A percentile compares a stretch with the other conserved stretches of the same genome.
phyloP scores from a whole-genome alignment of 1,284 basidiomycete species.

The Austroboletus niveus region DNA sequence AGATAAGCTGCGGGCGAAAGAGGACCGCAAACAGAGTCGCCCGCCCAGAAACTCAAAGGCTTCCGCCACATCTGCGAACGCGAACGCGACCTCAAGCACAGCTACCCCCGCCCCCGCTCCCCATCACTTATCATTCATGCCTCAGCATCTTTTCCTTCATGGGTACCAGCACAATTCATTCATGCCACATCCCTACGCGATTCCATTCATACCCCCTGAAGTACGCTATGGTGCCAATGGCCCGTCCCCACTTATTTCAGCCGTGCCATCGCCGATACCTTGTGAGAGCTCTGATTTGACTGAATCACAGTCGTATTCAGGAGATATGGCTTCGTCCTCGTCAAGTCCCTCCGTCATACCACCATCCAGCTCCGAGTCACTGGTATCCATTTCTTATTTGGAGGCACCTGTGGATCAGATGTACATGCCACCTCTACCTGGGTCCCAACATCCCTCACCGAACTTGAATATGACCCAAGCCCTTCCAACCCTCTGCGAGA shows the following conservation, averaged over 20 bases:
- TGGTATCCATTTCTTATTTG: conserved; percentile 7
- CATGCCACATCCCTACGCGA: conserved; percentile 17
- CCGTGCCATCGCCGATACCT: conserved; percentile 36
- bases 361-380: conserved; percentile 12
- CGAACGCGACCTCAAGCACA: not conserved
- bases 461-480: conserved; percentile 9
- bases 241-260: conserved; percentile 44
- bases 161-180: conserved; percentile 1
- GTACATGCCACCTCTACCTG: conserved; percentile 3
- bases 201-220: conserved; percentile 26
- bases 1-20: conserved; percentile 51
- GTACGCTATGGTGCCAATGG: conserved; percentile 29
- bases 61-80: conserved; percentile 6
- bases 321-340: conserved; percentile 8
- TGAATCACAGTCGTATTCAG: not conserved
- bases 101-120: not conserved
- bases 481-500: conserved; percentile 4
- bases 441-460: conserved; percentile 11
- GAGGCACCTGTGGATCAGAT: not conserved
- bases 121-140: conserved; percentile 6
- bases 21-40: conserved; percentile 41
- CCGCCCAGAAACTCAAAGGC: conserved; percentile 30
- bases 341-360: conserved; percentile 5
- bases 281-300: conserved; percentile 11
- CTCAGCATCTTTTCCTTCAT: not conserved